Conservation (phyloP, 169 alveolate species). For the Eimeria tenella region DNA sequence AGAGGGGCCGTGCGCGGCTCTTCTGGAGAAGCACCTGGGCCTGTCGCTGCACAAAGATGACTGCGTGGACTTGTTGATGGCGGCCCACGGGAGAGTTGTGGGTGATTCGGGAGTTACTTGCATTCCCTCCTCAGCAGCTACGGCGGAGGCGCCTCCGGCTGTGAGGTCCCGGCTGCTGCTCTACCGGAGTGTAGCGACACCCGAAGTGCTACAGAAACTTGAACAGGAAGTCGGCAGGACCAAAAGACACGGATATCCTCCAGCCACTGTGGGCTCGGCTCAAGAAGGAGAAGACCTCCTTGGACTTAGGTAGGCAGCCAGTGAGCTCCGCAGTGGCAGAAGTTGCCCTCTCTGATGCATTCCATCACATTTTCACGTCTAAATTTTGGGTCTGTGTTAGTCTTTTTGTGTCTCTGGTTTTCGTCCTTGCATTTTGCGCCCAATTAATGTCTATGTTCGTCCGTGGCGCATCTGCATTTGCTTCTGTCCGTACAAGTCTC, state of each 20-base stretch:
- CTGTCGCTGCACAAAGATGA: slow-evolving; percentile 47
- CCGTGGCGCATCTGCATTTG: too few relatives aligned
- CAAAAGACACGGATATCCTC: slow-evolving; percentile 45
- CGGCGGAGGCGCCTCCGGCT: slow-evolving; percentile 35
- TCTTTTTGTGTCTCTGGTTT: too few relatives aligned
- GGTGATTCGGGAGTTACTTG: slow-evolving; percentile 40
- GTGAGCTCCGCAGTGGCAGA: too few relatives aligned
- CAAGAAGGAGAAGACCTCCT: background rate
- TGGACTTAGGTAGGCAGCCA: slow-evolving; percentile 20
- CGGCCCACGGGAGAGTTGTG: slow-evolving; percentile 50
- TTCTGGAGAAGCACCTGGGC: slow-evolving; percentile 54
- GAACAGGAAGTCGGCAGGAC: slow-evolving; percentile 46
- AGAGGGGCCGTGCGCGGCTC: slow-evolving; percentile 73
- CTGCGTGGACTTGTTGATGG: slow-evolving; percentile 55
- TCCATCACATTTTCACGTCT: too few relatives aligned
- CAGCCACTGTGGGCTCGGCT: slow-evolving; percentile 14
- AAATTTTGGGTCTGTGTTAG: too few relatives aligned
- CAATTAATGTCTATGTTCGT: too few relatives aligned
- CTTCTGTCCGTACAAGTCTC: too few relatives aligned
- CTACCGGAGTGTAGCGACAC: slow-evolving; percentile 44
- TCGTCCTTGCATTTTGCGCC: too few relatives aligned
- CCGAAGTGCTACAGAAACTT: slow-evolving; percentile 47
- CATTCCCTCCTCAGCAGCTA: slow-evolving; percentile 26
- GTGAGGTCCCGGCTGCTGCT: slow-evolving; percentile 36
- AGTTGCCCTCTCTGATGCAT: too few relatives aligned